Conservation (phyloP, 2,329 filamentous ascomycete species). For the Cladorrhinum sp. region DNA sequence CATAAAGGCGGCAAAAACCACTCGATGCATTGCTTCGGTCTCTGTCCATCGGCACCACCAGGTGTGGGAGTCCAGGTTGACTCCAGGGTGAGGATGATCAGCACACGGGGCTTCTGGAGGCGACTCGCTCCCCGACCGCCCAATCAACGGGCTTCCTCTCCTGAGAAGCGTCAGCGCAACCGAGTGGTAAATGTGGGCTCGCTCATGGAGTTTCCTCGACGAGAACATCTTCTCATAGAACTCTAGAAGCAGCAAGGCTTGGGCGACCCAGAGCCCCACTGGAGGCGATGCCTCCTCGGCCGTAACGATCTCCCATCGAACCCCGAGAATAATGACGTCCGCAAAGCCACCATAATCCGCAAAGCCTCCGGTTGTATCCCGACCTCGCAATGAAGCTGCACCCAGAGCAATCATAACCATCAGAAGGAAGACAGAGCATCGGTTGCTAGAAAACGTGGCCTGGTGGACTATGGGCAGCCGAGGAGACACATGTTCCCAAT, state of each 20-base stretch:
- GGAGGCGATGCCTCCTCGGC: constrained; percentile 79
- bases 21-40: constrained; percentile 79
- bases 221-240: constrained; percentile 92
- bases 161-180: constrained; percentile 82
- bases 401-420: constrained; percentile 82
- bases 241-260: constrained; percentile 77
- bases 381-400: constrained; percentile 70
- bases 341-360: constrained; percentile 47
- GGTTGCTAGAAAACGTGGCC: constrained; percentile 77
- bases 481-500: constrained; percentile 82
- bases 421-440: constrained; percentile 73
- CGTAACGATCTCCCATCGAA: constrained; percentile 81
- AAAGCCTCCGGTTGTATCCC: constrained; percentile 52
- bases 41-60: constrained; percentile 90
- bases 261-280: constrained; percentile 83
- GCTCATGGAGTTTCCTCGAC: constrained; percentile 75
- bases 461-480: constrained; percentile 86
- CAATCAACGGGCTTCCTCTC: constrained; percentile 80
- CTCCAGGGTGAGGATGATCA: constrained; percentile 36
- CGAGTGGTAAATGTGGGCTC: constrained; percentile 85
- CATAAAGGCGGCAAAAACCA: constrained; percentile 86
- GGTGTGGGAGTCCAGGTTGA: constrained; percentile 39
- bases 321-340: constrained; percentile 63
- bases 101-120: constrained; percentile 57
- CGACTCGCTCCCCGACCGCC: constrained; percentile 73